Base-by-base conservation (phyloP, 176 grass and related monocot species). In the Carex kokanica region DNA sequence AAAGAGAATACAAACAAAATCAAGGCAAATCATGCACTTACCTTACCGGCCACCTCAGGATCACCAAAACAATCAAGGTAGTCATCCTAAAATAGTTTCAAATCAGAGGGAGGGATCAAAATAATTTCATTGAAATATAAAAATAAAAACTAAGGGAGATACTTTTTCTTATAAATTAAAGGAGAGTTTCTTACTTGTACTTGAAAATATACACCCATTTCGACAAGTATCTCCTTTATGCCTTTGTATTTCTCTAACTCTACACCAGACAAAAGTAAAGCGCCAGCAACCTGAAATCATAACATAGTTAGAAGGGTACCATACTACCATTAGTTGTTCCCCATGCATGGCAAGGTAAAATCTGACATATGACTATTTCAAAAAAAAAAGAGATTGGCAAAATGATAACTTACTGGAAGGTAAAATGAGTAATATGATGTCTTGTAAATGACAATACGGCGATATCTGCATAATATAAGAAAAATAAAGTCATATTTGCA, bases 1-100 rank as follows among this genome's bases (percentile, higher is more conserved):
- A 55, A 65, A 45, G 62, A 85, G 31, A 66, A 61, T 60, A 60
- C 13, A 60, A 84, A 51, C 41, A 23, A 67, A 3, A 81, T 8
- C 9, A 16, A 18, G 40, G 40, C 31, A 18, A 77, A n/a, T n/a
- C n/a, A n/a, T n/a, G 18, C 27, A 66, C 67, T 79, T 83, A 85
- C 94, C 94, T 93, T 93, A 67, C 89, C 89, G 36, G 90, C 84
- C 77, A 91, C 74, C 65, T 83, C 83, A 66, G 89, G 89, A 85
- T 97, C 90, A 78, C 94, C 94, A 72, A 97, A 97, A 86, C 91
- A 93, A 87, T 97, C 94, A 4, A 93, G 71, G 80, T 87, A 97
- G 86, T 97, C 94, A 61, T 97, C 91, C 91, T 93, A 83, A 58
- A 89, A 81, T 51, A 60, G 73, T 61, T 79, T 40, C 53, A 51